phyloP scores from a whole-genome alignment of 2,329 filamentous ascomycete species.

The Trichoderma guizhouense region DNA sequence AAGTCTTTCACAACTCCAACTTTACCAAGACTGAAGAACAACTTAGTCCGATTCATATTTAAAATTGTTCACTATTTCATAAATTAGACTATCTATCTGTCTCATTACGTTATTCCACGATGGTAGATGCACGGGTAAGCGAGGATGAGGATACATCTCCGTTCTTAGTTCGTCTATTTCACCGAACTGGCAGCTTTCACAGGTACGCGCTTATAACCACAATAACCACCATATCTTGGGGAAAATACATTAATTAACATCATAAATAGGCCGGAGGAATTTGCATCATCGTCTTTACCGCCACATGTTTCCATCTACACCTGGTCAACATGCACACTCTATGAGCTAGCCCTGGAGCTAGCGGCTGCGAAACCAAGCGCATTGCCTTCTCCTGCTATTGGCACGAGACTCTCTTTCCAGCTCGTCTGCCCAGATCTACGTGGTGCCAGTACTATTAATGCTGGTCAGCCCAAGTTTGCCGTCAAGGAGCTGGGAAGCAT shows the following conservation, averaged over 20 bases:
- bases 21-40: background rate
- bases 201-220: constrained; percentile 42
- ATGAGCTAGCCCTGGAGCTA: constrained; percentile 76
- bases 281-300: constrained; percentile 57
- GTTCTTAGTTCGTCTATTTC: constrained; percentile 84
- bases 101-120: background rate
- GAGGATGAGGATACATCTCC: constrained; percentile 69
- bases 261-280: constrained; percentile 63
- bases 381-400: constrained; percentile 70
- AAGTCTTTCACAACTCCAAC: background rate
- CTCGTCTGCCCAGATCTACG: constrained; percentile 77
- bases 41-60: background rate
- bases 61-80: background rate
- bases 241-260: background rate
- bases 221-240: background rate
- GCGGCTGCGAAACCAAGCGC: constrained; percentile 61
- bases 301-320: constrained; percentile 78
- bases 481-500: constrained; percentile 81
- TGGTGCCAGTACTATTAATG: constrained; percentile 27
- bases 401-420: constrained; percentile 83
- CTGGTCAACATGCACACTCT: constrained; percentile 76
- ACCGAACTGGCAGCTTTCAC: constrained; percentile 69
- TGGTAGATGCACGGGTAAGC: background rate
- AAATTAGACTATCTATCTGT: background rate
- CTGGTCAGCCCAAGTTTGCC: constrained; percentile 56